Percentiles rank a stretch among this genome's conserved stretches.
Evolutionary conservation across 306 rosid species (phyloP).

Genomic region (Castanea mollissima): DNA sequence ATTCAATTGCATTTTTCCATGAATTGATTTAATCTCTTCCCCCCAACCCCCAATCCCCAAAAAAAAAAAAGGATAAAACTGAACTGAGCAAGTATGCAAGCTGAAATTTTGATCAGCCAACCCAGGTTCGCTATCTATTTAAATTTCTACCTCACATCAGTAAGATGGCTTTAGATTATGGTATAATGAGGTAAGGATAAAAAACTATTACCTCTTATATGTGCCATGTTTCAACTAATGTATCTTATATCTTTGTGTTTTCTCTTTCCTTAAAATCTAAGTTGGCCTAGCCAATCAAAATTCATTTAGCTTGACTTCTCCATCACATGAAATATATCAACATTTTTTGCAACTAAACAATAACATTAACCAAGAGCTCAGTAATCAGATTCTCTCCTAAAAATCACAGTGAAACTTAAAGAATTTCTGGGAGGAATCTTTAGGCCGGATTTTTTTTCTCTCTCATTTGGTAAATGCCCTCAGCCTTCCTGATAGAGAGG

Average conservation of each 20-base stretch:
- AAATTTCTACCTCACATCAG: background rate
- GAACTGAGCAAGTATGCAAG: background rate
- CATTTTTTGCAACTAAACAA: background rate
- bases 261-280: background rate
- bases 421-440: background rate
- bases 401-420: background rate
- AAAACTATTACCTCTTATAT: background rate
- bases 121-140: background rate
- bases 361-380: background rate
- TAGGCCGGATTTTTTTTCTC: background rate
- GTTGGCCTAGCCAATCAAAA: background rate
- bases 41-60: no score
- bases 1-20: no score
- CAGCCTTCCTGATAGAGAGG: background rate
- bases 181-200: no score
- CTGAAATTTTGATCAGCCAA: background rate
- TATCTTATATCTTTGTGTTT: background rate
- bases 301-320: background rate
- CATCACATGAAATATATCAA: background rate
- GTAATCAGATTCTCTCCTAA: background rate
- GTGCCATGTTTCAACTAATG: background rate
- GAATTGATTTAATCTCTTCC: no score
- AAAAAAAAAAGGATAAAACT: no score
- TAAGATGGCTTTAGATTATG: no score
- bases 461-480: background rate